Conservation (phyloP, 202 grass and related monocot species). For the Cymbopogon flexuosus region DNA sequence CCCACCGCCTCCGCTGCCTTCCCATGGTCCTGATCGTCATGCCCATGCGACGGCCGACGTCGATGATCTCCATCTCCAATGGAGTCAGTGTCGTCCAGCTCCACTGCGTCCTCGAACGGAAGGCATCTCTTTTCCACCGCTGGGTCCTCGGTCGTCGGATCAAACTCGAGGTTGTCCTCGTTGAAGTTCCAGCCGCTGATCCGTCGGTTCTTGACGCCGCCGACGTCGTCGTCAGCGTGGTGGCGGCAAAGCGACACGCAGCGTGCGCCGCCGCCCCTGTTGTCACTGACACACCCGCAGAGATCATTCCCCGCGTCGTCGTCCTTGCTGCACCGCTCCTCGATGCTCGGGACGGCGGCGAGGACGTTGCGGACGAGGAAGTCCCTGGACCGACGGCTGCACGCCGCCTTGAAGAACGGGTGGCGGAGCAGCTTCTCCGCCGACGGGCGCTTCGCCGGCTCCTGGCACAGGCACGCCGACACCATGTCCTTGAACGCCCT, state of each 20-base stretch:
- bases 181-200: slow-evolving; percentile 89
- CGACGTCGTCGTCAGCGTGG: not conserved
- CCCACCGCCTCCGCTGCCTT: not conserved
- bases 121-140: not conserved
- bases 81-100: not conserved
- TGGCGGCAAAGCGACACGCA: slow-evolving; percentile 33
- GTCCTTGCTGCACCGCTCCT: slow-evolving; percentile 44
- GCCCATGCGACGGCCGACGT: not conserved
- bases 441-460: slow-evolving; percentile 65
- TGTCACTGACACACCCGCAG: not conserved
- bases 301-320: not conserved
- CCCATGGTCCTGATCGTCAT: not conserved
- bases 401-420: slow-evolving; percentile 54
- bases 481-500: slow-evolving; percentile 93
- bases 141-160: slow-evolving; percentile 12
- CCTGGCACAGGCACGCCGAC: slow-evolving; percentile 61
- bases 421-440: slow-evolving; percentile 80
- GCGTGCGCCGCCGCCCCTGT: not conserved
- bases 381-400: slow-evolving; percentile 46
- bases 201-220: slow-evolving; percentile 38
- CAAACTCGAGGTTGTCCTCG: slow-evolving; percentile 50
- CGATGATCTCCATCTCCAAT: not conserved
- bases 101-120: not conserved
- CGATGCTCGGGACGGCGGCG: slow-evolving; percentile 47
- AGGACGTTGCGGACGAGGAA: slow-evolving; percentile 67